Base-by-base conservation (phyloP, 2,329 filamentous ascomycete species). In the Purpureocillium takamizusanense region DNA sequence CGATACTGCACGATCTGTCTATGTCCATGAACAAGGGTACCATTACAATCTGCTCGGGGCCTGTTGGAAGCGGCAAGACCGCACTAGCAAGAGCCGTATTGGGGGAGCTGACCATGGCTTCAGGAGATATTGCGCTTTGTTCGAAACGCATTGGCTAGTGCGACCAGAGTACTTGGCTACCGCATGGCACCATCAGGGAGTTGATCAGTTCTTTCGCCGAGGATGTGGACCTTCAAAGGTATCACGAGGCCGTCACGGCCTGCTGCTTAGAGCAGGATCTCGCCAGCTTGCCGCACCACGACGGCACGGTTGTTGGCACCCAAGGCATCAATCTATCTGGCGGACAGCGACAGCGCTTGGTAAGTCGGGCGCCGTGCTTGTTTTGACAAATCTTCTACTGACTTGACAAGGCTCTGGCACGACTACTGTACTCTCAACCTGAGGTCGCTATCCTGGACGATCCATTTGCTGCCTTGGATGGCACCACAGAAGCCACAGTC, bases 41-140 rank as follows among this genome's bases (percentile, higher is more conserved):
- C 2, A 21, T 61, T 2, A 39, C 43, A 2, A 48, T 60, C 1
- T 43, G 48, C 7, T 48, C 51, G 1, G 55, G 56, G 4, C 41
- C 52, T 7, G 49, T 48, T 6, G 55, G 50, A 3, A 42, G 47
- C 33, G 56, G 55, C 4, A 59, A 59, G 35, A 49, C 55, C 1
- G 46, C 43, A 2, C 32, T 59, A 17, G 18, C 45, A 1, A 47
- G 44, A 4, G 35, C 45, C 1, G 45, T 60, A 10, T 21, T 50
- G 3, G 46, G 46, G 2, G 47, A 50, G 17, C 21, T 46, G 18
- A 5, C 14, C 8, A 18, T 35, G 5, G 17, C 35, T 5, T 28
- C 32, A 7, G 48, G 48, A 2, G 25, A 23, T 2, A 29, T 50
- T 2, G 35, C 11, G 4, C 13, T 47, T 11, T 18, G 37, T 3